phyloP scores from a whole-genome alignment of 495 filamentous ascomycete genomes.

The Tetracladium setigerum region DNA sequence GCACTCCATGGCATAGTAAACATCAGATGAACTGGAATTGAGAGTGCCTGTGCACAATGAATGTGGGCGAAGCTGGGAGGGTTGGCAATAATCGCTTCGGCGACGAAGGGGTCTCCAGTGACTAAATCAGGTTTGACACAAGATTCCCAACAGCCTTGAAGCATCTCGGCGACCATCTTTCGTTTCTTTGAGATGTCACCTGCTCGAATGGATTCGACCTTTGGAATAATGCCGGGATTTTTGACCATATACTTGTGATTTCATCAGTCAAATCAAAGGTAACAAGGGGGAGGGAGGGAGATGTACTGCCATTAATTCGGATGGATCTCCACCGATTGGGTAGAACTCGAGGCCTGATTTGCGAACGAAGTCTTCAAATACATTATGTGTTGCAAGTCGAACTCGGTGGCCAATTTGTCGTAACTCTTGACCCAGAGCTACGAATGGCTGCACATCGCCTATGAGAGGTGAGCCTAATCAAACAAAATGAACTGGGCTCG shows the following conservation, averaged over 20 bases:
- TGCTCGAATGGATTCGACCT: conserved; percentile 49
- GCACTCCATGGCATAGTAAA: conserved; percentile 56
- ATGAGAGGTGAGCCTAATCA: not conserved
- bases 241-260: conserved; percentile 54
- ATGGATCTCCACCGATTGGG: conserved; percentile 62
- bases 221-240: conserved; percentile 67
- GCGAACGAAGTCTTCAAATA: conserved; percentile 56
- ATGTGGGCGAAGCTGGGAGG: conserved; percentile 72
- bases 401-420: conserved; percentile 57
- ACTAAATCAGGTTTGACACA: conserved; percentile 46
- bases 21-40: conserved; percentile 59
- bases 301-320: conserved; percentile 24
- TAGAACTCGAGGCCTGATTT: conserved; percentile 65
- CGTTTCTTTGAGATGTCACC: conserved; percentile 56
- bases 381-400: conserved; percentile 64
- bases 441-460: conserved; percentile 67
- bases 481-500: not conserved
- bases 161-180: conserved; percentile 54
- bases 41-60: conserved; percentile 66
- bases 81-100: conserved; percentile 73
- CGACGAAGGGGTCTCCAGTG: conserved; percentile 52
- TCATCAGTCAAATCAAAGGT: conserved; percentile 25
- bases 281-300: conserved; percentile 50
- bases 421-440: conserved; percentile 54
- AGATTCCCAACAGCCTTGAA: conserved; percentile 65